Conservation (phyloP, 2,329 filamentous ascomycete genomes). For the Ophiostoma fasciatum region DNA sequence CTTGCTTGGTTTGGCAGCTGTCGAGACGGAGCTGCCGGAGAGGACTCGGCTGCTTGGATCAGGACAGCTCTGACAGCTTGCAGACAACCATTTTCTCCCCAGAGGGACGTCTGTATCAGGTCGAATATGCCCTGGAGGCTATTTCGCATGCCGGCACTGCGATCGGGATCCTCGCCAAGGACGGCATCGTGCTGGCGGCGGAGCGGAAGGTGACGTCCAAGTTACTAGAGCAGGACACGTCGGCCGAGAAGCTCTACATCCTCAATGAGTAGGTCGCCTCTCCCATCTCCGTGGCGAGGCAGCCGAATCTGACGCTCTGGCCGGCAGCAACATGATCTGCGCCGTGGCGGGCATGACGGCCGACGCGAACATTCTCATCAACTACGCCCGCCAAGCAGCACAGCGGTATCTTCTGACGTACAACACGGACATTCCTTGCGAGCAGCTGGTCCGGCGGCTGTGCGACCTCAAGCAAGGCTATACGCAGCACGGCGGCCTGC, state of each 20-base stretch:
- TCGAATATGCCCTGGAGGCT: slow-evolving; percentile 97
- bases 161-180: slow-evolving; percentile 89
- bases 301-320: too few species aligned
- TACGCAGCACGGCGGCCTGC: slow-evolving; percentile 95
- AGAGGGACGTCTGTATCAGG: slow-evolving; percentile 95
- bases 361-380: slow-evolving; percentile 99
- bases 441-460: slow-evolving; percentile 89
- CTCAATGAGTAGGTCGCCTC: slow-evolving; percentile 74
- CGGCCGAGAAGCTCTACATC: slow-evolving; percentile 98
- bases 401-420: slow-evolving; percentile 97
- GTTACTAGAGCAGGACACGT: slow-evolving; percentile 97
- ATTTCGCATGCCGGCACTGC: slow-evolving; percentile 97
- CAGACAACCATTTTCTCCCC: slow-evolving; percentile 99
- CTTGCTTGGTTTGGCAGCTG: slow-evolving; percentile 7
- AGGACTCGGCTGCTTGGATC: not conserved
- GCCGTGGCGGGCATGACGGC: slow-evolving; percentile 98
- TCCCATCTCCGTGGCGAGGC: too few species aligned
- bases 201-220: slow-evolving; percentile 99
- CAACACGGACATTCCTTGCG: slow-evolving; percentile 99
- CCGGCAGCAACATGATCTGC: slow-evolving; percentile 92
- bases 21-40: too few species aligned
- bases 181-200: slow-evolving; percentile 94
- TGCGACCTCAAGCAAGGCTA: slow-evolving; percentile 99
- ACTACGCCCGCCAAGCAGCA: slow-evolving; percentile 93
- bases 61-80: not conserved